These are phyloP conservation scores for Tremella fuciformis DNA, from an alignment of 768 basidiomycete species.

Conservation along the genomic window DNA sequence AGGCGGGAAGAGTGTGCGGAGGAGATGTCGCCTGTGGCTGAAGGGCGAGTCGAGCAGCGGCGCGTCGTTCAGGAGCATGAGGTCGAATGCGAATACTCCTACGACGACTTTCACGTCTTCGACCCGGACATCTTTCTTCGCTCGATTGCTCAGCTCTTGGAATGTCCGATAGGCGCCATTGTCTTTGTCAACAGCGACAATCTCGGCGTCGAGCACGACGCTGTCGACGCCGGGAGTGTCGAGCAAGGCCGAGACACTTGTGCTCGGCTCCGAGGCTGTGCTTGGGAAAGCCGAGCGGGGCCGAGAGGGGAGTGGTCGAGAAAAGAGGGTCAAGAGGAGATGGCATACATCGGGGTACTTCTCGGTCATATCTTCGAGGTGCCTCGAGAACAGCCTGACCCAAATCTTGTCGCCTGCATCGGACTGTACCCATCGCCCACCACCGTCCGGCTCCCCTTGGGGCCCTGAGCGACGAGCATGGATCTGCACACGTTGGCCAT, in stretches of 20 bases:
- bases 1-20: slow-evolving; percentile 65
- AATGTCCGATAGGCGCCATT: slow-evolving; percentile 70
- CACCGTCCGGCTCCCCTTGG: slow-evolving; percentile 62
- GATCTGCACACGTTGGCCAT: slow-evolving; percentile 60
- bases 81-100: slow-evolving; percentile 81
- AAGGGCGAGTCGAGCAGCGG: slow-evolving; percentile 67
- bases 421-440: slow-evolving; percentile 45
- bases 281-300: slow-evolving; percentile 29
- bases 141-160: slow-evolving; percentile 79
- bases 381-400: slow-evolving; percentile 74
- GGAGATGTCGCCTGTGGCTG: slow-evolving; percentile 64
- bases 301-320: slow-evolving; percentile 31
- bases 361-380: slow-evolving; percentile 87
- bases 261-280: slow-evolving; percentile 28
- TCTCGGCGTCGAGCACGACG: slow-evolving; percentile 70
- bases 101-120: slow-evolving; percentile 73
- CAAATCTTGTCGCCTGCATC: slow-evolving; percentile 46
- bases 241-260: slow-evolving; percentile 33
- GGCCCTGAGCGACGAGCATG: slow-evolving; percentile 49
- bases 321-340: slow-evolving; percentile 60
- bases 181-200: slow-evolving; percentile 73
- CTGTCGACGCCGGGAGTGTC: slow-evolving; percentile 25
- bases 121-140: slow-evolving; percentile 75
- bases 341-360: slow-evolving; percentile 84
- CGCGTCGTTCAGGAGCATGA: slow-evolving; percentile 81